Base-by-base conservation (phyloP, 2,329 filamentous ascomycete genomes). In the Leptographium wingfieldii region DNA sequence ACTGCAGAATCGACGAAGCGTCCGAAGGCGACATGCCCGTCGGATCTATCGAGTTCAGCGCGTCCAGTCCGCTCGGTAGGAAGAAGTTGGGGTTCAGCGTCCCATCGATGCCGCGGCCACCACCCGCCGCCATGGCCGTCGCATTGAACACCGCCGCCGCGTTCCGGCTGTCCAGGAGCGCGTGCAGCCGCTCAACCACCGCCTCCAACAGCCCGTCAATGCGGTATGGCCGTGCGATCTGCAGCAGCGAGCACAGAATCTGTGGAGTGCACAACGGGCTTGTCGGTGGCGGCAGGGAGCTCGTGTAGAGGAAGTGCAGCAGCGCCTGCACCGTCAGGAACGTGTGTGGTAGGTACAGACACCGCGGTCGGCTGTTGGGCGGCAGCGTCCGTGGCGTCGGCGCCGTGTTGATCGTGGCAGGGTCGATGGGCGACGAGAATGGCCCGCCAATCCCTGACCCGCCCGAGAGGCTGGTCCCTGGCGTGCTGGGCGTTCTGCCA, bases 131-230 rank as follows among this genome's bases (percentile, higher is more conserved):
- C 94, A 97, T 97, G 58, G 94, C 94, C 0, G 92, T 94, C 0
- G 94, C 94, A 65, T 99, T 99, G 77, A 99, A 99, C 0, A 99
- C 92, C 6, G 94, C 94, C 0, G 94, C 94, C 0, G 94, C 92
- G 66, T 97, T 99, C 55, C 92, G 83, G 55, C 90, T 94, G 70
- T 99, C 94, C 4, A 99, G 82, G 0, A 95, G 82, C 35, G 88
- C 81, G 68, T 99, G 94, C 0, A 99, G 79, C 9, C 92, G 84
- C 72, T 97, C 91, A 11, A 97, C 90, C 1, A 95, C 90, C 0
- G 90, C 90, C 74, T 99, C 94, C 1, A 97, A 77, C 2, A 99
- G 80, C 0, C 94, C 94, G 67, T 97, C 92, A 55, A 99, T 82
- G 64, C 91, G 88, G 71, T 99, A 99, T 0, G 94, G 92, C 5